phyloP scores from a whole-genome alignment of 495 filamentous ascomycete genomes.

The Chaetomium tenue region DNA sequence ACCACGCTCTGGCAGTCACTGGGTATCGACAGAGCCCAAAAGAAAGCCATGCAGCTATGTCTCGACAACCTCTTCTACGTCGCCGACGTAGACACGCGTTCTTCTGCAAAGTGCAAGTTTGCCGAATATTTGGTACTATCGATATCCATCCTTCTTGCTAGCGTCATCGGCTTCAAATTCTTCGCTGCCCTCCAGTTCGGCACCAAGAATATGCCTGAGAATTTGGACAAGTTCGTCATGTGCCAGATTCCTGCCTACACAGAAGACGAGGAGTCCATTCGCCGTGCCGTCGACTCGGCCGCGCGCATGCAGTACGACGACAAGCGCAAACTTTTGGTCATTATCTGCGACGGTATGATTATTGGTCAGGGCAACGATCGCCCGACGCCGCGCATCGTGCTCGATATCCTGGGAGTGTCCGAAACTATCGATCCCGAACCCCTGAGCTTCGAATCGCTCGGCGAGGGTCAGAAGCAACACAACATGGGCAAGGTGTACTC shows the following conservation, averaged over 20 bases:
- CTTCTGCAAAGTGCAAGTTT: slow-evolving; percentile 81
- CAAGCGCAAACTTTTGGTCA: slow-evolving; percentile 90
- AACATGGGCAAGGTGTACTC: slow-evolving; percentile 99
- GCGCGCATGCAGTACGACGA: slow-evolving; percentile 97
- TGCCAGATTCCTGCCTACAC: slow-evolving; percentile 97
- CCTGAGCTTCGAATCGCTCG: slow-evolving; percentile 93
- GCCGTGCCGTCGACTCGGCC: slow-evolving; percentile 94
- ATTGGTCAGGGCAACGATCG: slow-evolving; percentile 97
- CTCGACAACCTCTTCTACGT: slow-evolving; percentile 95
- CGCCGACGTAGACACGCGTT: slow-evolving; percentile 87
- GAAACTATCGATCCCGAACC: slow-evolving; percentile 95
- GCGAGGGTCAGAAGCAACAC: slow-evolving; percentile 94
- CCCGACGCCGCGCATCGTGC: slow-evolving; percentile 90
- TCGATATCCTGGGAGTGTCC: slow-evolving; percentile 94
- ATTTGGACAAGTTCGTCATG: slow-evolving; percentile 97
- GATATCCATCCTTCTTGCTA: slow-evolving; percentile 77
- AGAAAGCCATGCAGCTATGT: slow-evolving; percentile 73
- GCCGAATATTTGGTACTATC: slow-evolving; percentile 87
- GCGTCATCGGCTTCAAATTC: slow-evolving; percentile 93
- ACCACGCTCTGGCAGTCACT: slow-evolving; percentile 79
- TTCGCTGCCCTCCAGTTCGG: slow-evolving; percentile 93
- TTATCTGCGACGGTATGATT: slow-evolving; percentile 99
- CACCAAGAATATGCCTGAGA: slow-evolving; percentile 85
- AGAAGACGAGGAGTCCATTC: slow-evolving; percentile 94
- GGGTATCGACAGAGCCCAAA: slow-evolving; percentile 51